Conservation (phyloP, 164 flowering plant species). For the Macadamia tetraphylla region DNA sequence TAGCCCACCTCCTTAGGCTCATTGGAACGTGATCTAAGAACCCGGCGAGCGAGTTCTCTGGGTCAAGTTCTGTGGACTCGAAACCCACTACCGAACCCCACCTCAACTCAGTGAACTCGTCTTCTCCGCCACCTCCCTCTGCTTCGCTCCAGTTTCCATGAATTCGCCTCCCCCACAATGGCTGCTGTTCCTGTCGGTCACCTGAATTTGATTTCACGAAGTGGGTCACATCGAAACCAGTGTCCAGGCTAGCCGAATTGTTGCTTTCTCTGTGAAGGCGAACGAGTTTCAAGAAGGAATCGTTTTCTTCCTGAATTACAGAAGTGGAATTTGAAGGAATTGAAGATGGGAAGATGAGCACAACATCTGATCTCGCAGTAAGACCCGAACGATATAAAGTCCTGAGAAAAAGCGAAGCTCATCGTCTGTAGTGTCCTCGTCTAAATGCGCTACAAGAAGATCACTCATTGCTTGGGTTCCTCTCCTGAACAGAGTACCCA, state of each 20-base stretch:
- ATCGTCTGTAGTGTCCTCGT: slow-evolving; percentile 27
- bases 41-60: slow-evolving; percentile 75
- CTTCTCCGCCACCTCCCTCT: slow-evolving; percentile 14
- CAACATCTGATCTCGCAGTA: slow-evolving; percentile 47
- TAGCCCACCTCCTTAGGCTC: slow-evolving; percentile 73
- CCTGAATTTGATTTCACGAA: slow-evolving; percentile 21
- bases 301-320: slow-evolving; percentile 48
- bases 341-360: slow-evolving; percentile 39
- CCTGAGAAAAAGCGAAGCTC: neutral
- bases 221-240: slow-evolving; percentile 30
- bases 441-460: slow-evolving; percentile 58
- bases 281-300: slow-evolving; percentile 47
- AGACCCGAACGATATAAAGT: slow-evolving; percentile 29
- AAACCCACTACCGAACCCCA: slow-evolving; percentile 86
- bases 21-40: slow-evolving; percentile 64
- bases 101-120: slow-evolving; percentile 27
- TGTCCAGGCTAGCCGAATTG: slow-evolving; percentile 1
- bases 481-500: slow-evolving; percentile 60
- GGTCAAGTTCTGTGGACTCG: slow-evolving; percentile 66
- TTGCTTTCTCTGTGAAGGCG: slow-evolving; percentile 11
- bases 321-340: slow-evolving; percentile 16
- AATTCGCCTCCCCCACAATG: slow-evolving; percentile 58
- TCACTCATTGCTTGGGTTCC: slow-evolving; percentile 56
- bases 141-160: slow-evolving; percentile 12
- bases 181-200: slow-evolving; percentile 29